Evolutionary conservation across 305 asterid species (phyloP).

Genomic region (Solanum hybrid): DNA sequence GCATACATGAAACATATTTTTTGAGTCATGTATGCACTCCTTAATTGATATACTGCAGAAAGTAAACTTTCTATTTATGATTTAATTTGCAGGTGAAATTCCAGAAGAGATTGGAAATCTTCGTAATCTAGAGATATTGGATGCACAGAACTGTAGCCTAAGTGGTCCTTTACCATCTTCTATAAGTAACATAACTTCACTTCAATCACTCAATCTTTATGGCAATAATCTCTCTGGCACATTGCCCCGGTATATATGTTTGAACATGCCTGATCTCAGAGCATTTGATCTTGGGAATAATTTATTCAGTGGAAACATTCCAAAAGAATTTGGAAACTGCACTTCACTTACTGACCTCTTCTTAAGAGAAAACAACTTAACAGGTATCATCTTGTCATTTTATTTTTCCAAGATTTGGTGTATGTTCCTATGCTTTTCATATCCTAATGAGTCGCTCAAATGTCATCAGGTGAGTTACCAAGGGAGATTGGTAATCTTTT

Average conservation of each 20-base stretch:
- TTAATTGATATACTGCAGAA: neutral
- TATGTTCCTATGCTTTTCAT: neutral
- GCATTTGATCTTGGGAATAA: constrained; percentile 17
- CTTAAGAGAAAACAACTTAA: constrained; percentile 18
- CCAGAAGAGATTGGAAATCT: constrained; percentile 23
- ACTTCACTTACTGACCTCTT: constrained; percentile 21
- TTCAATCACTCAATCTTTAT: constrained; percentile 19
- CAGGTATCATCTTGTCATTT: constrained; percentile 16
- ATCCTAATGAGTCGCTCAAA: constrained; percentile 12
- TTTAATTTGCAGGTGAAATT: constrained; percentile 6
- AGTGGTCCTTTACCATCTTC: constrained; percentile 21
- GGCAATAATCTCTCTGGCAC: constrained; percentile 18
- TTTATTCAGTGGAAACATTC: constrained; percentile 25
- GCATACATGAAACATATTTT: neutral
- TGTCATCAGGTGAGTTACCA: constrained; percentile 18
- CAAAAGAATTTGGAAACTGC: constrained; percentile 33
- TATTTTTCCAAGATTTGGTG: neutral
- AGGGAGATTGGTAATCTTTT: constrained; percentile 27
- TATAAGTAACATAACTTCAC: constrained; percentile 23
- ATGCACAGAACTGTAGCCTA: constrained; percentile 16
- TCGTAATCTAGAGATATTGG: constrained; percentile 3
- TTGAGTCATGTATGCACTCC: neutral
- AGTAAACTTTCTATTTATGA: neutral
- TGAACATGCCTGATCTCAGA: constrained; percentile 14
- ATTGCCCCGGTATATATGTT: constrained; percentile 25